Evolutionary conservation across 352 stramenopile genomes (phyloP).

Genomic region (Phytophthora aleatoria): DNA sequence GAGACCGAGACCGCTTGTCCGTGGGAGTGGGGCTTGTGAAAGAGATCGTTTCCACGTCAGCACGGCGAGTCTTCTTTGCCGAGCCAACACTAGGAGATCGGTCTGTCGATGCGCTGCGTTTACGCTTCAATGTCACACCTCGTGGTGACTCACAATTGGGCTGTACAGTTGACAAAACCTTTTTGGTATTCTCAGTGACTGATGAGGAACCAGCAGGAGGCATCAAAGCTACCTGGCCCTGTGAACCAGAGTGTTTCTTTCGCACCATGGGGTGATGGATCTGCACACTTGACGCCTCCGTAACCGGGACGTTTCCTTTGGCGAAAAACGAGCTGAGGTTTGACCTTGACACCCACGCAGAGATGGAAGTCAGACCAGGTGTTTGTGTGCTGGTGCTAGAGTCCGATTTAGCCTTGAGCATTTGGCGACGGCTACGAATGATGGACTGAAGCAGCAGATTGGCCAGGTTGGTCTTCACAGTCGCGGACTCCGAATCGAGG

Average conservation of each 20-base stretch:
- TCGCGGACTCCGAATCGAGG: conserved; percentile 30
- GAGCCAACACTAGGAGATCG: conserved; percentile 14
- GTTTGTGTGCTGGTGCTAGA: conserved; percentile 6
- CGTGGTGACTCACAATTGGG: conserved; percentile 11
- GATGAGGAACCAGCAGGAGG: conserved; percentile 11
- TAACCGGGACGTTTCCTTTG: conserved; percentile 7
- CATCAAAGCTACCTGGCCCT: conserved; percentile 14
- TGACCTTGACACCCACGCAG: conserved; percentile 40
- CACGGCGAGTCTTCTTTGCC: conserved; percentile 25
- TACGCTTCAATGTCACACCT: conserved; percentile 32
- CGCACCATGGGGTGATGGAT: conserved; percentile 69
- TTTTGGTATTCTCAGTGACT: conserved; percentile 24
- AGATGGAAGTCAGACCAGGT: conserved; percentile 39
- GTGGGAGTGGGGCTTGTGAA: conserved; percentile 48
- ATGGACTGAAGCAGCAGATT: conserved; percentile 67
- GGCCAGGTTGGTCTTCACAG: conserved; percentile 43
- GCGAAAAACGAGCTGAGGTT: conserved; percentile 40
- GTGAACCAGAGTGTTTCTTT: conserved; percentile 46
- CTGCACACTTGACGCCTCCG: conserved; percentile 12
- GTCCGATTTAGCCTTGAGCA: conserved; percentile 69
- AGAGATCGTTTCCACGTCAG: conserved; percentile 19
- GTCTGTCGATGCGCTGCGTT: conserved; percentile 27
- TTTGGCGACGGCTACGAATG: conserved; percentile 73
- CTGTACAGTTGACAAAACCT: conserved; percentile 30
- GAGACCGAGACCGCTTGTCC: conserved; percentile 19